These are phyloP conservation scores for Amanita rubescens DNA, from an alignment of 768 basidiomycete species.

Conservation along the genomic window DNA sequence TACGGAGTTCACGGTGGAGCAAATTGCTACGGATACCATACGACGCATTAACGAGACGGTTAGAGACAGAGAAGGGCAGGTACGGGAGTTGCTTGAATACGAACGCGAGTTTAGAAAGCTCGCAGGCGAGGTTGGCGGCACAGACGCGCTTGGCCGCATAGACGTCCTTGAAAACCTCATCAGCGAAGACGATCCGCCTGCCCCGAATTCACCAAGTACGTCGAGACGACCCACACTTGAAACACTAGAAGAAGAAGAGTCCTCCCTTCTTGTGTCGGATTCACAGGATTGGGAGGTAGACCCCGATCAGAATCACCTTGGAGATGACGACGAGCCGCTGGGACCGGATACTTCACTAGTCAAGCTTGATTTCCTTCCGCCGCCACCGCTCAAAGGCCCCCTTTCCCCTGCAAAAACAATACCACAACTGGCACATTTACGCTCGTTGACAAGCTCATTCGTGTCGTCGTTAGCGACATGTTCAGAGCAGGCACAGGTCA, in stretches of 20 bases:
- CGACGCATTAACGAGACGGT: slow-evolving; percentile 68
- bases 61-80: slow-evolving; percentile 73
- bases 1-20: slow-evolving; percentile 50
- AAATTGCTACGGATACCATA: slow-evolving; percentile 68
- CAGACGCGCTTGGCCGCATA: slow-evolving; percentile 60
- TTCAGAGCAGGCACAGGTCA: slow-evolving; percentile 85
- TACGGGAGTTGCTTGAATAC: slow-evolving; percentile 68
- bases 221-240: slow-evolving; percentile 13
- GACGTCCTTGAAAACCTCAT: slow-evolving; percentile 50
- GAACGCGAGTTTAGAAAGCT: slow-evolving; percentile 78
- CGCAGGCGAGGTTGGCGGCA: slow-evolving; percentile 69
- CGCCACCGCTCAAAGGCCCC: slow-evolving; percentile 40
- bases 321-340: slow-evolving; percentile 39
- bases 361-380: slow-evolving; percentile 32
- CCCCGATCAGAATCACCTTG: slow-evolving; percentile 39
- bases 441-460: slow-evolving; percentile 67
- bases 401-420: slow-evolving; percentile 54
- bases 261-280: slow-evolving; percentile 19
- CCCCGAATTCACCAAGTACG: slow-evolving; percentile 10
- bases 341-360: slow-evolving; percentile 42
- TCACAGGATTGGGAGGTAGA: slow-evolving; percentile 58
- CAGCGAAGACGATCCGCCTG: slow-evolving; percentile 35
- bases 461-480: slow-evolving; percentile 68
- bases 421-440: slow-evolving; percentile 62
- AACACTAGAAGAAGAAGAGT: slow-evolving; percentile 23